Base-by-base conservation (phyloP, 148 eudicot species). In the Suaeda aralocaspica region DNA sequence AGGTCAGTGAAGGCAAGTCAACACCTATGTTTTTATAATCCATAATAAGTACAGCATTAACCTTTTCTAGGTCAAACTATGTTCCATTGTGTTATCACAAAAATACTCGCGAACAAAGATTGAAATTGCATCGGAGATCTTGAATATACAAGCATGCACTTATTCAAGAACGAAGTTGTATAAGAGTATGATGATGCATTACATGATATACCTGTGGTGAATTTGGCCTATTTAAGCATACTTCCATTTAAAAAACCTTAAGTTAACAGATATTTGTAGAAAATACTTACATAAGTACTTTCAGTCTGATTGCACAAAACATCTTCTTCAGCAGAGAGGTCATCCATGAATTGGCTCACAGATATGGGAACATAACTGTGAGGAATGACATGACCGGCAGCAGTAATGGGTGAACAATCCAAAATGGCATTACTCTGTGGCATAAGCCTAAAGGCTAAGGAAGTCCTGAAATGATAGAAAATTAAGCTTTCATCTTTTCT, bases 311-410 rank as follows among this genome's bases (percentile, higher is more conserved):
- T 84, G 85, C 83, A 79, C 65, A 78, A 52, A 44, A 76, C 74
- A 68, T 87, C 91, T 80, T 85, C 91, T 76, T 87, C 96, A 15
- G 88, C 88, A 66, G 94, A 84, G 69, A 91, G 90, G 52, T 91
- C 95, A 81, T 91, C 95, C 95, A 91, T 85, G 77, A 91, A 91
- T 83, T 87, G 97, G 87, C 90, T 91, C 28, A 91, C 92, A 75
- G 92, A 83, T 60, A 91, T 75, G 53, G 88, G 90, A 67, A 81
- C 85, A 75, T 84, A 91, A 74, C 92, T 89, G 61, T 91, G 94
- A 60, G 94, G 95, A 79, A 87, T 82, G 68, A 85, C 83, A 85
- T 91, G 97, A 72, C 97, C 97, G 79, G 95, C 97, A 62, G 87
- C 85, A 41, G 84, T 78, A 60, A 91, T 78, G 70, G 88, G 81